Conservation (phyloP, 257 asterid genomes). For the Henckelia pumila region DNA sequence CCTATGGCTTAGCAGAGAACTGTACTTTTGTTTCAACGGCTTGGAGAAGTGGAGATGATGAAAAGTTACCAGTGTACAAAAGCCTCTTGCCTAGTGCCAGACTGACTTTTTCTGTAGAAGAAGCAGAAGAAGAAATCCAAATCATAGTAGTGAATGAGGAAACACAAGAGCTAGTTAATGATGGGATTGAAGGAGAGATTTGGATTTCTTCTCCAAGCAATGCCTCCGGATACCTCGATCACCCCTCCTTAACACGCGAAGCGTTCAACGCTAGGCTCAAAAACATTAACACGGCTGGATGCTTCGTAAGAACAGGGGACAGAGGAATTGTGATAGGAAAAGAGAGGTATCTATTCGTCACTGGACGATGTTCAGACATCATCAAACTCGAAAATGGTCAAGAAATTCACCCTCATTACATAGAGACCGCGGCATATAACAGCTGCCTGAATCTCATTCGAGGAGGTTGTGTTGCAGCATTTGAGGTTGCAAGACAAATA, state of each 20-base stretch:
- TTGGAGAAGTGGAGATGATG: slow-evolving; percentile 46
- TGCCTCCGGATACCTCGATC: slow-evolving; percentile 66
- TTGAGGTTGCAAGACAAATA: slow-evolving; percentile 24
- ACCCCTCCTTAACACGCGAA: slow-evolving; percentile 55
- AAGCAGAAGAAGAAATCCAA: slow-evolving; percentile 40
- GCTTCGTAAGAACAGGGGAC: slow-evolving; percentile 70
- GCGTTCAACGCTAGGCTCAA: slow-evolving; percentile 43
- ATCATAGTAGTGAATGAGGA: slow-evolving; percentile 63
- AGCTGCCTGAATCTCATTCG: slow-evolving; percentile 40
- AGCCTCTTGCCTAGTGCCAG: slow-evolving; percentile 72
- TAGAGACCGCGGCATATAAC: slow-evolving; percentile 56
- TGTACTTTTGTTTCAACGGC: slow-evolving; percentile 80
- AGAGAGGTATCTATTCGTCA: slow-evolving; percentile 54
- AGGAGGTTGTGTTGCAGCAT: slow-evolving; percentile 64
- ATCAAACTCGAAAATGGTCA: slow-evolving; percentile 36
- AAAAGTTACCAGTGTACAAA: slow-evolving; percentile 35
- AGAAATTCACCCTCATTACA: slow-evolving; percentile 63
- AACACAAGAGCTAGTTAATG: slow-evolving; percentile 45
- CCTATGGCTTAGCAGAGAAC: slow-evolving; percentile 77
- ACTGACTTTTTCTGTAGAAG: slow-evolving; percentile 34
- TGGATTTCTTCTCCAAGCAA: slow-evolving; percentile 85
- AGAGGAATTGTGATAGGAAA: slow-evolving; percentile 57
- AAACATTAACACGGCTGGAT: slow-evolving; percentile 19
- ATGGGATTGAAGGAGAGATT: slow-evolving; percentile 83
- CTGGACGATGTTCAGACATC: slow-evolving; percentile 55